A percentile compares a stretch with the other conserved stretches of the same genome.
Conservation (phyloP, 371 early-diverging fungal species). For the Mucor piriformis region DNA sequence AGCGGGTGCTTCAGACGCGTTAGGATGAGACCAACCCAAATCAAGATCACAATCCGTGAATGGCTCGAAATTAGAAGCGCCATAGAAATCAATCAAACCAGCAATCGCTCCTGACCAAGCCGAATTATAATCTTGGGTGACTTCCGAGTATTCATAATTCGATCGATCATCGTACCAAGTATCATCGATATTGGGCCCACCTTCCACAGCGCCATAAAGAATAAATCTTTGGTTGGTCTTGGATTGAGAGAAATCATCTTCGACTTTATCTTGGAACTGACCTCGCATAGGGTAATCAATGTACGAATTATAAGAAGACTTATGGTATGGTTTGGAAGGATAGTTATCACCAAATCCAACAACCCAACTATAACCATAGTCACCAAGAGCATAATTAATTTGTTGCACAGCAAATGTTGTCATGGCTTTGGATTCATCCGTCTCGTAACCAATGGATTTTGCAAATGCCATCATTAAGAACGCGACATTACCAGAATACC, state of each 20-base stretch:
- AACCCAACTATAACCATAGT: constrained; percentile 59
- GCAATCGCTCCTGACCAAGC: constrained; percentile 60
- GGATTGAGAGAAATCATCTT: constrained; percentile 49
- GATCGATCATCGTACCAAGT: constrained; percentile 59
- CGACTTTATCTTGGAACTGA: constrained; percentile 44
- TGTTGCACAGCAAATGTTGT: constrained; percentile 56
- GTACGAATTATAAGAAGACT: constrained; percentile 58
- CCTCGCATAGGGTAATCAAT: constrained; percentile 62
- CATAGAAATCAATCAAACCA: constrained; percentile 58
- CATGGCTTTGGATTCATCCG: constrained; percentile 37
- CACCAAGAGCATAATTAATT: constrained; percentile 64
- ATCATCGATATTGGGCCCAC: constrained; percentile 58
- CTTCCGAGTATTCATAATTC: constrained; percentile 57
- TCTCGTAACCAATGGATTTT: constrained; percentile 40
- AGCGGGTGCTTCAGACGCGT: constrained; percentile 41
- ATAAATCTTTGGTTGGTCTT: constrained; percentile 51
- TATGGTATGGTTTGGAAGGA: constrained; percentile 59
- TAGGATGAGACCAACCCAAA: constrained; percentile 59
- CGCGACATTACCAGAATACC: constrained; percentile 56
- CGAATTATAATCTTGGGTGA: constrained; percentile 65
- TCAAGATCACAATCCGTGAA: constrained; percentile 57
- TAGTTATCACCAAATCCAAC: constrained; percentile 61
- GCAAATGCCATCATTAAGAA: constrained; percentile 58
- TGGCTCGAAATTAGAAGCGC: constrained; percentile 47
- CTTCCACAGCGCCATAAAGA: constrained; percentile 60